phyloP scores from a whole-genome alignment of 371 early-diverging fungal species.

The Encephalitozoon romaleae region DNA sequence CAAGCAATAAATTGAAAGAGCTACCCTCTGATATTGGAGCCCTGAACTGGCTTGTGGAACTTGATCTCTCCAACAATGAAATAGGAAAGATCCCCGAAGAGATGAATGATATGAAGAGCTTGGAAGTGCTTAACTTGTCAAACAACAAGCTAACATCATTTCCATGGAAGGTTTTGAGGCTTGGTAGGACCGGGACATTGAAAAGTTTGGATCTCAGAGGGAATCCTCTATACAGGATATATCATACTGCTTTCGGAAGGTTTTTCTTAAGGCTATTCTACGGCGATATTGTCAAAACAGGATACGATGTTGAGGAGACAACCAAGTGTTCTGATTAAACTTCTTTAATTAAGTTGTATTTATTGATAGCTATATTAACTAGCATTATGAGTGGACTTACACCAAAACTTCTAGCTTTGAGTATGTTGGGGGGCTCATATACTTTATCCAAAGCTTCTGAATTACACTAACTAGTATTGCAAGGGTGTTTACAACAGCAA shows the following conservation, averaged over 20 bases:
- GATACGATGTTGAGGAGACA: not conserved
- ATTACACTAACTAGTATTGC: conserved; percentile 23
- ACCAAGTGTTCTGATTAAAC: not conserved
- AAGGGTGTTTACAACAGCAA: conserved; percentile 2
- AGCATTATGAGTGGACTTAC: not conserved
- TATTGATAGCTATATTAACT: not conserved
- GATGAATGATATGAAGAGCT: not conserved
- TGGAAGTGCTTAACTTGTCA: not conserved
- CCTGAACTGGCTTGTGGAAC: not conserved
- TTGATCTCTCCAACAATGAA: not conserved
- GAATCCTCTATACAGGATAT: not conserved
- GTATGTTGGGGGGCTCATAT: conserved; percentile 5
- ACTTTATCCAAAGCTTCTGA: conserved; percentile 3
- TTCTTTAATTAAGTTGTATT: not conserved
- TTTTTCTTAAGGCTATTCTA: not conserved
- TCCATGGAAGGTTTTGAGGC: not conserved
- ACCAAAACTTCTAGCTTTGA: not conserved
- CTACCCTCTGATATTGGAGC: not conserved
- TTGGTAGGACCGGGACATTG: not conserved
- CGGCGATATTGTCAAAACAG: not conserved
- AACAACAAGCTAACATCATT: not conserved
- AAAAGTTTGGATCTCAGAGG: not conserved
- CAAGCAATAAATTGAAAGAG: not conserved
- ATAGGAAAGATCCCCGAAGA: not conserved
- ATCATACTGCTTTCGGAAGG: not conserved